Conservation (phyloP, 2,329 filamentous ascomycete genomes). For the Hymenotorrendiella dingleyae region DNA sequence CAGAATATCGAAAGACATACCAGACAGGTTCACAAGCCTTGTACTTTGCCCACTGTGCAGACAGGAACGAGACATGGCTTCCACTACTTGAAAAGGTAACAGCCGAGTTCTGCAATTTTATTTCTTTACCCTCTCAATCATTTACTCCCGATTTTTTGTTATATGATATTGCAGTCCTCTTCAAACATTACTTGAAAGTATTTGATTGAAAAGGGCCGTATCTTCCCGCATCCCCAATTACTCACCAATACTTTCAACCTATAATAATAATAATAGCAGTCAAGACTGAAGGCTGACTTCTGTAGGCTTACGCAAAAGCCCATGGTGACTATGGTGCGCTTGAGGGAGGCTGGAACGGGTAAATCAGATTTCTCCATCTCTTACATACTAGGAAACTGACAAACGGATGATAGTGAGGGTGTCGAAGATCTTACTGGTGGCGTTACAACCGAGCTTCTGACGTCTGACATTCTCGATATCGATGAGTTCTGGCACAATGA, state of each 20-base stretch:
- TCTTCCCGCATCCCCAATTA: too few relatives aligned
- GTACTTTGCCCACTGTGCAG: conserved; percentile 70
- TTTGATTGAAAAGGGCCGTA: too few relatives aligned
- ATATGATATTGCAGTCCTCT: too few relatives aligned
- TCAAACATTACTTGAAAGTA: too few relatives aligned
- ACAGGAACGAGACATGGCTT: conserved; percentile 77
- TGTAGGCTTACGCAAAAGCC: conserved; percentile 78
- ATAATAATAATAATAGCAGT: too few relatives aligned
- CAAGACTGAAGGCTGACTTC: too few relatives aligned
- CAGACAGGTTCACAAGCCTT: conserved; percentile 61
- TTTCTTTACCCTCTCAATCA: too few relatives aligned
- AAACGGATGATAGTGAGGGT: conserved; percentile 35
- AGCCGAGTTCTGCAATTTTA: too few relatives aligned
- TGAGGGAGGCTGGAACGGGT: conserved; percentile 57
- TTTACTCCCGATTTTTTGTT: too few relatives aligned
- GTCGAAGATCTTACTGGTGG: conserved; percentile 59
- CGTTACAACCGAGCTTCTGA: conserved; percentile 64
- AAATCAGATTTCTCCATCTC: background rate
- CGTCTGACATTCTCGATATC: conserved; percentile 68
- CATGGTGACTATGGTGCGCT: conserved; percentile 76
- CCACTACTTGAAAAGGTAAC: conserved; percentile 75
- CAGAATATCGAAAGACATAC: conserved; percentile 54
- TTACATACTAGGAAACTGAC: background rate
- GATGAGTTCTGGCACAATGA: conserved; percentile 82
- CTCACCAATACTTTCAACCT: too few relatives aligned